Evolutionary conservation across 2,329 filamentous ascomycete genomes (phyloP).

Genomic region (Cercospora sp.): DNA sequence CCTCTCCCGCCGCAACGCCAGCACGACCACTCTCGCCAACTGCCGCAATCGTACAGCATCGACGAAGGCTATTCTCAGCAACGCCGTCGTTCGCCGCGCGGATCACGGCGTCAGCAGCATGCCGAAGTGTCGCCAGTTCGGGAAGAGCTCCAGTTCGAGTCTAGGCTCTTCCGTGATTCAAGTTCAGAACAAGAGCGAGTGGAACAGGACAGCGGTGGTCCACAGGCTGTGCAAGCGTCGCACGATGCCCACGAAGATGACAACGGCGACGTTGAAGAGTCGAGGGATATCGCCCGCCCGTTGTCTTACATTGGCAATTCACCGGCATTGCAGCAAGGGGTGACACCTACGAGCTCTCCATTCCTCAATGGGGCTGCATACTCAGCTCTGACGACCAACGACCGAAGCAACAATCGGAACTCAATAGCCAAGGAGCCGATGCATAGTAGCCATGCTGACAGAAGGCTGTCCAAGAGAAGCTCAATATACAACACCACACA

Average conservation of each 20-base stretch:
- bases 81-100: constrained; percentile 1
- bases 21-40: background rate
- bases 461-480: constrained; percentile 23
- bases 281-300: constrained; percentile 29
- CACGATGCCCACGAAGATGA: constrained; percentile 20
- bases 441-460: constrained; percentile 19
- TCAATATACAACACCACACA: constrained; percentile 31
- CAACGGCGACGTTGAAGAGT: constrained; percentile 23
- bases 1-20: constrained; percentile 1
- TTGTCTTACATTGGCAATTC: constrained; percentile 25
- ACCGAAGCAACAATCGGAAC: constrained; percentile 14
- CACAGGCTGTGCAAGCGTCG: constrained; percentile 13
- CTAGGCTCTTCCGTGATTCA: constrained; percentile 8
- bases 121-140: constrained; percentile 27
- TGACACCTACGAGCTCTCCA: constrained; percentile 15
- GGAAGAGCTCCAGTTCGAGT: constrained; percentile 11
- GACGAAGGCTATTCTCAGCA: background rate
- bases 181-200: constrained; percentile 9
- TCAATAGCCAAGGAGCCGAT: constrained; percentile 24
- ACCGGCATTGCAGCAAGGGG: constrained; percentile 23
- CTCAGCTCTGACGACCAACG: constrained; percentile 16
- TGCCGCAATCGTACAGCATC: constrained; percentile 9
- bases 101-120: constrained; percentile 10
- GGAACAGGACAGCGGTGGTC: constrained; percentile 3
- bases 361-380: constrained; percentile 9